These are phyloP conservation scores for Mycena olivaceomarginata DNA, from an alignment of 768 basidiomycete genomes.

Conservation along the genomic window DNA sequence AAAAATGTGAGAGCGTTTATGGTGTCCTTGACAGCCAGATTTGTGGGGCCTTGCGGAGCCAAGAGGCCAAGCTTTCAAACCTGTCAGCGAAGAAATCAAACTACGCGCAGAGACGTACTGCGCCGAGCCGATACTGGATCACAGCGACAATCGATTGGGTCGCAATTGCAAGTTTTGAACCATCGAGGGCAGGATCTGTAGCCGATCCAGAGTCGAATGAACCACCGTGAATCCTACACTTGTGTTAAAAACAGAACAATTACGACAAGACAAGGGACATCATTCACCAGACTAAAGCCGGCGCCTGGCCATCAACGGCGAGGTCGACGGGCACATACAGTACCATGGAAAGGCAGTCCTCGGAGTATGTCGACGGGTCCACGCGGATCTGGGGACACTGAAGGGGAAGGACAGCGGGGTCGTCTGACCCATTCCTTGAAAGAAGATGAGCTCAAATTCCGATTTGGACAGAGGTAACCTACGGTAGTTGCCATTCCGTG, in stretches of 20 bases:
- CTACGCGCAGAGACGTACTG: constrained; percentile 63
- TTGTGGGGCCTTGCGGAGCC: constrained; percentile 80
- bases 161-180: constrained; percentile 80
- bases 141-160: constrained; percentile 88
- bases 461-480: constrained; percentile 45
- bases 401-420: constrained; percentile 75
- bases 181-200: constrained; percentile 85
- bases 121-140: constrained; percentile 90
- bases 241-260: background rate
- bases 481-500: constrained; percentile 80
- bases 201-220: constrained; percentile 86
- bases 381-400: constrained; percentile 82
- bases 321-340: constrained; percentile 77
- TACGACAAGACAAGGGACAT: background rate
- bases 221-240: constrained; percentile 86
- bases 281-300: constrained; percentile 72
- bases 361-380: constrained; percentile 70
- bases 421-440: constrained; percentile 68
- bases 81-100: constrained; percentile 18
- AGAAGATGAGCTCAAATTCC: constrained; percentile 14
- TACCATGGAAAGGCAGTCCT: constrained; percentile 90
- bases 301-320: constrained; percentile 54
- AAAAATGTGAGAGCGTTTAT: constrained; percentile 81
- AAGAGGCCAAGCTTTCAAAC: constrained; percentile 80
- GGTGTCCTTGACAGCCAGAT: constrained; percentile 82